A percentile compares a stretch with the other conserved stretches of the same genome.
Conservation (phyloP, 1,284 basidiomycete genomes). For the Inonotus obliquus region DNA sequence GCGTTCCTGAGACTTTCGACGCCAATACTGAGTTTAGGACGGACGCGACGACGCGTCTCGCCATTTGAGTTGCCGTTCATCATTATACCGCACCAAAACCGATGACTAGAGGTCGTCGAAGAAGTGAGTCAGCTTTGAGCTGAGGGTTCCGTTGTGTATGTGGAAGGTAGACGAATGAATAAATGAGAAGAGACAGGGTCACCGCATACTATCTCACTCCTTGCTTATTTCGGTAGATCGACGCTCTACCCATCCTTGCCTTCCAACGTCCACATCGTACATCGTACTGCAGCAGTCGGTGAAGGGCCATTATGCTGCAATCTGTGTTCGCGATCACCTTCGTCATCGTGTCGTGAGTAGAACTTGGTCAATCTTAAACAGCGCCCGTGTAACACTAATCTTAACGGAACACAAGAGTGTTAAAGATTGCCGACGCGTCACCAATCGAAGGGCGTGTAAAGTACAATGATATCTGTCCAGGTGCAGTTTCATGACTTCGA, state of each 20-base stretch:
- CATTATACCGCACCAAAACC: neutral
- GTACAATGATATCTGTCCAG: conserved; percentile 62
- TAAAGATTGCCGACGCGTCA: conserved; percentile 7
- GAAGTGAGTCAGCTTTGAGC: neutral
- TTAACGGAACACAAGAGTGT: neutral
- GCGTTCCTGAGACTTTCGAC: conserved; percentile 25
- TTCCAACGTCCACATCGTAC: neutral
- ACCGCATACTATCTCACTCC: neutral
- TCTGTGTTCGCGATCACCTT: neutral
- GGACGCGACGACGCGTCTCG: conserved; percentile 31
- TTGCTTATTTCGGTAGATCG: neutral
- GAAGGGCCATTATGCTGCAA: neutral
- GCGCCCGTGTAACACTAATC: neutral
- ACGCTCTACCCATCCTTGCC: neutral
- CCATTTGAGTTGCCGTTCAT: conserved; percentile 2
- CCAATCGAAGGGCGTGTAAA: conserved; percentile 12
- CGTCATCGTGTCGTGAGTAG: neutral
- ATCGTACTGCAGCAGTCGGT: neutral
- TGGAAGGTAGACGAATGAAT: neutral
- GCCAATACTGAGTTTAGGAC: conserved; percentile 33
- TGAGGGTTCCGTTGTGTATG: neutral
- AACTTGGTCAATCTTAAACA: neutral
- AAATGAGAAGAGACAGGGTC: neutral
- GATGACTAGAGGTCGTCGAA: neutral
- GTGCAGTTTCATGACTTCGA: conserved; percentile 33